Conservation (phyloP, 1,139 yeast genomes). For the Scheffersomyces segobiensis region DNA sequence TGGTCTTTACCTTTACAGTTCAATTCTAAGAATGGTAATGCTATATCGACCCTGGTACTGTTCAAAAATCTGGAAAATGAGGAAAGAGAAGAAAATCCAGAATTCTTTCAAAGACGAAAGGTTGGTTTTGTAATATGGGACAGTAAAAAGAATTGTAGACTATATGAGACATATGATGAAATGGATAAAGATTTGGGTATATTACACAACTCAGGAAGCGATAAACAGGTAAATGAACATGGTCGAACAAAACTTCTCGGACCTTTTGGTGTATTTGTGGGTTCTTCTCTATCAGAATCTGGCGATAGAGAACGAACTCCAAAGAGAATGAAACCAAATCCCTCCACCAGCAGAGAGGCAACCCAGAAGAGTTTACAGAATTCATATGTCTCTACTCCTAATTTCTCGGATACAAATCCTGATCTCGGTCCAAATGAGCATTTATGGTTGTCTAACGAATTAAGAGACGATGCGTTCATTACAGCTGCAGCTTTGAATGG, state of each 20-base stretch:
- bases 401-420: not conserved
- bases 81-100: slow-evolving; percentile 22
- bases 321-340: slow-evolving; percentile 1
- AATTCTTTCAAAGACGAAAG: slow-evolving; percentile 65
- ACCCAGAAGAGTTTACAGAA: not conserved
- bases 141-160: slow-evolving; percentile 31
- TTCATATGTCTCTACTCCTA: not conserved
- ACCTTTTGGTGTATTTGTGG: slow-evolving; percentile 77
- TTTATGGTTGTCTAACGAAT: slow-evolving; percentile 67
- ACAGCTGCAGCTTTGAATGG: slow-evolving; percentile 76
- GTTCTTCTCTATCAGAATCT: not conserved
- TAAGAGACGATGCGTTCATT: slow-evolving; percentile 67
- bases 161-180: slow-evolving; percentile 74
- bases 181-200: slow-evolving; percentile 72
- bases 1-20: slow-evolving; percentile 68
- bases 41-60: slow-evolving; percentile 26
- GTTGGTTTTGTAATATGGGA: slow-evolving; percentile 77
- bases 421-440: slow-evolving; percentile 29
- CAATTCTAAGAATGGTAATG: slow-evolving; percentile 30
- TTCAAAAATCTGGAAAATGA: slow-evolving; percentile 17
- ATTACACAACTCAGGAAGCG: slow-evolving; percentile 55
- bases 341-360: not conserved
- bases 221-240: slow-evolving; percentile 29
- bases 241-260: slow-evolving; percentile 64
- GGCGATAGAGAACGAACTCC: slow-evolving; percentile 2